Conservation (phyloP, 352 stramenopile species). For the Nothophytophthora sp. region DNA sequence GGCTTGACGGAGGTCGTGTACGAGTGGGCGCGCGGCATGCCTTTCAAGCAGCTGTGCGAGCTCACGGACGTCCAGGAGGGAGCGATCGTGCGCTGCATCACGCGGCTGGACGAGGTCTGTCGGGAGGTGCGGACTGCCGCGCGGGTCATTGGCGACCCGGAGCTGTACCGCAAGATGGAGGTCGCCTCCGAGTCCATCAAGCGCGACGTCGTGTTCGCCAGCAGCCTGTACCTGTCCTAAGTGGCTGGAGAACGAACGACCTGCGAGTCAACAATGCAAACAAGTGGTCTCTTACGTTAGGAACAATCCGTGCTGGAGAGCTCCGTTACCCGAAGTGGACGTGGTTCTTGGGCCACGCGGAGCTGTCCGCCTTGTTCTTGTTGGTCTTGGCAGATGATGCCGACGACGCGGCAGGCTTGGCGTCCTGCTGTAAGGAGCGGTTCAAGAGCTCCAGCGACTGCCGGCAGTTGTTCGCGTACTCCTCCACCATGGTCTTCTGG, state of each 20-base stretch:
- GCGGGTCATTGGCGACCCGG: slow-evolving; percentile 93
- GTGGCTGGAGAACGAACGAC: too few relatives aligned
- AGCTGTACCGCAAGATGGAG: slow-evolving; percentile 98
- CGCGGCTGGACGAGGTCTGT: slow-evolving; percentile 97
- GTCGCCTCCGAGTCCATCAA: slow-evolving; percentile 96
- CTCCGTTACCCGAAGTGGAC: slow-evolving; percentile 42
- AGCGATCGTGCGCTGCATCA: slow-evolving; percentile 97
- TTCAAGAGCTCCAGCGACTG: slow-evolving; percentile 37
- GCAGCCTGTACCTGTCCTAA: slow-evolving; percentile 94
- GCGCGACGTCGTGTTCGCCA: slow-evolving; percentile 98
- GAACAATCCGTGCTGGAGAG: too few relatives aligned
- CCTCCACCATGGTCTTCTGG: slow-evolving; percentile 32
- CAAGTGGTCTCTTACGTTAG: too few relatives aligned
- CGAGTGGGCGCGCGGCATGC: slow-evolving; percentile 97
- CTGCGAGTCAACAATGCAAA: too few relatives aligned
- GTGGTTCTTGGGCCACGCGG: slow-evolving; percentile 23
- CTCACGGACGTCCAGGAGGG: slow-evolving; percentile 98
- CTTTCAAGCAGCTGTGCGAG: slow-evolving; percentile 96
- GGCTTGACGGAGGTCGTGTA: slow-evolving; percentile 95
- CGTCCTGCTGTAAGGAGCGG: slow-evolving; percentile 6
- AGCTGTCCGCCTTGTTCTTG: not conserved
- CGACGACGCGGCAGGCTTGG: not conserved
- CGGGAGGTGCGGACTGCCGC: slow-evolving; percentile 97
- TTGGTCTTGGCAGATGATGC: slow-evolving; percentile 1
- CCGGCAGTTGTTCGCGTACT: slow-evolving; percentile 50